Evolutionary conservation across 345 rosid species (phyloP), one percentile per base, ranked within the genome.

Genomic region (Arabidopsis arenosa): DNA sequence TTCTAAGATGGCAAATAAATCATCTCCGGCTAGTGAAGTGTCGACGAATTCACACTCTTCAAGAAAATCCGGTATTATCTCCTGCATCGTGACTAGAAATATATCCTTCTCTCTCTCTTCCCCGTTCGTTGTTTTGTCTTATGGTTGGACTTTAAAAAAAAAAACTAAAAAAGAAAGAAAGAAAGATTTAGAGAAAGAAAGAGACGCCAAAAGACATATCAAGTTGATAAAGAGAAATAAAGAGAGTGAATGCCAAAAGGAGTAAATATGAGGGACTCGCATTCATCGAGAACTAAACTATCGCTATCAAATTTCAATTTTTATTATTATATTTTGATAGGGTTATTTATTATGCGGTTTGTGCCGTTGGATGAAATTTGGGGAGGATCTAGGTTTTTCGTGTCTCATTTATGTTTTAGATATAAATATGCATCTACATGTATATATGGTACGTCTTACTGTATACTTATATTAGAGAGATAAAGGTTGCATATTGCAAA

Each of bases 1-100:
- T 80, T 88, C 92, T 41, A 96, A 87, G 77, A 96, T 82, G 23
- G 94, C 83, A 58, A 88, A 93, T 12, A 96, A 79, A 35, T 93
- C 98, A 36, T 96, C 98, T 45, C 82, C 90, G 37, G 75, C 85
- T 35, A 84, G 66, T 79, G 82, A 70, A 52, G 81, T 65, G 76
- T 82, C 90, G 74, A 63, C 90, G 58, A 85, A 78, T 70, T 87
- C 87, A 43, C 70, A 43, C 9, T 89, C 89, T 5, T 86, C 86
- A 30, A 86, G 79, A 66, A 89, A 77, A 75, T 83, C 85, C 37
- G 84, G 75, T 54, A 87, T 26, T 55, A 37, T 63, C 23, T 85
- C 88, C 14, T 74, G 79, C 96, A 90, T 89, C 45, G 43, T 63
- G 75, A 63, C 53, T 12, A 63, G 60, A 62, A 45, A 63, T 39